phyloP scores from a whole-genome alignment of 345 rosid genomes.

The Iberis pinnata region DNA sequence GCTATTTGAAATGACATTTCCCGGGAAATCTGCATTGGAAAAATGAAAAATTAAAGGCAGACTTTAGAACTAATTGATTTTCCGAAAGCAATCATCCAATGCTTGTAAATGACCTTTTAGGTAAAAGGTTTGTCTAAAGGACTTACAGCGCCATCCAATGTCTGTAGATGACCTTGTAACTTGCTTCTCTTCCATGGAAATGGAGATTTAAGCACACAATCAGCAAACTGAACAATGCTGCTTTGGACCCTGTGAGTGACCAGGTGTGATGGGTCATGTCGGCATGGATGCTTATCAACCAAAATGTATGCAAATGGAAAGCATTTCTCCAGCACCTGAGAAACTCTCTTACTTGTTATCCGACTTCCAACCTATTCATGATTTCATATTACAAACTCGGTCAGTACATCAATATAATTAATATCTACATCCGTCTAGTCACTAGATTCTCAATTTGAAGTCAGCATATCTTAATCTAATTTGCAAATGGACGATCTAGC shows the following conservation, averaged over 20 bases:
- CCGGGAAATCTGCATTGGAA: constrained; percentile 50
- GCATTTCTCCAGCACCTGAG: constrained; percentile 72
- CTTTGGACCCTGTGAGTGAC: constrained; percentile 87
- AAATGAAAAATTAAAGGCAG: constrained; percentile 20
- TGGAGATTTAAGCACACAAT: constrained; percentile 42
- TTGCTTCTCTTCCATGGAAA: constrained; percentile 37
- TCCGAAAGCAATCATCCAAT: not conserved
- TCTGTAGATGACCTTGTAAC: constrained; percentile 44
- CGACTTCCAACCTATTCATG: constrained; percentile 76
- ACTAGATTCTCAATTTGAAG: constrained; percentile 7
- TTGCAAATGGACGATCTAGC: constrained; percentile 2
- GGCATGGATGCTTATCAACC: constrained; percentile 71
- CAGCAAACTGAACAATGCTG: constrained; percentile 53
- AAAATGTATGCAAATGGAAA: constrained; percentile 63
- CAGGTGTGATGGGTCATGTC: constrained; percentile 91
- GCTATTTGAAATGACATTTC: constrained; percentile 65
- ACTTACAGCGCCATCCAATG: constrained; percentile 54
- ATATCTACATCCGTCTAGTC: not conserved
- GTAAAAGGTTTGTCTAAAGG: constrained; percentile 20
- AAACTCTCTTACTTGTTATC: constrained; percentile 74
- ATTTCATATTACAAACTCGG: constrained; percentile 22
- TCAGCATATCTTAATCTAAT: not conserved
- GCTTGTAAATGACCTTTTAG: not conserved
- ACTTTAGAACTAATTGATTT: not conserved
- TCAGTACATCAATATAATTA: constrained; percentile 9